These are phyloP conservation scores for Penicillium concentricum DNA, from an alignment of 2,329 filamentous ascomycete species.

Conservation along the genomic window DNA sequence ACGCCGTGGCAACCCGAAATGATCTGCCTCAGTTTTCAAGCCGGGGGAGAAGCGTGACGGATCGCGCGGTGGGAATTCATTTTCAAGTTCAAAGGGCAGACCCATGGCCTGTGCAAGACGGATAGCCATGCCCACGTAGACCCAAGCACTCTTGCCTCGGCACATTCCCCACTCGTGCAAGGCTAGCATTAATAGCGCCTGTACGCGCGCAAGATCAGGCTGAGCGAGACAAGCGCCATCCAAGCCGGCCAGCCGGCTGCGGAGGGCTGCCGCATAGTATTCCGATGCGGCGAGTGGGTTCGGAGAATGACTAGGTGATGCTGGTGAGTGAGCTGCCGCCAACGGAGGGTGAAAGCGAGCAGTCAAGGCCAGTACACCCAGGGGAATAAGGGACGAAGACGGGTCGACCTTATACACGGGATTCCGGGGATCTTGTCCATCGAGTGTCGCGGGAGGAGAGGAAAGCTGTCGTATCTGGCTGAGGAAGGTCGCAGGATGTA, in stretches of 20 bases:
- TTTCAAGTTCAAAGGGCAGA: constrained; percentile 46
- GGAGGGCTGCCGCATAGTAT: constrained; percentile 55
- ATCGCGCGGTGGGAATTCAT: constrained; percentile 48
- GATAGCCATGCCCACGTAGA: constrained; percentile 49
- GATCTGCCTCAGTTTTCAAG: constrained; percentile 38
- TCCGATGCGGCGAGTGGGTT: constrained; percentile 54
- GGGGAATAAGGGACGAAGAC: constrained; percentile 49
- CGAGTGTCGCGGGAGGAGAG: constrained; percentile 17
- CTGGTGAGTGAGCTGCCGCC: constrained; percentile 49
- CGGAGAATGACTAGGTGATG: constrained; percentile 41
- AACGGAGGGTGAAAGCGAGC: constrained; percentile 55
- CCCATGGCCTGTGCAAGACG: constrained; percentile 48
- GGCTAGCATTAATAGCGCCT: constrained; percentile 57
- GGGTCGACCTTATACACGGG: constrained; percentile 35
- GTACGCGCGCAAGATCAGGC: constrained; percentile 51
- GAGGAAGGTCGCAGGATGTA: constrained; percentile 56
- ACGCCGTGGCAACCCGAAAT: constrained; percentile 37
- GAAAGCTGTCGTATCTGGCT: constrained; percentile 46
- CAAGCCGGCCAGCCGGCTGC: constrained; percentile 45
- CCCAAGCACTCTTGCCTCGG: constrained; percentile 53
- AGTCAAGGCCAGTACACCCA: constrained; percentile 57
- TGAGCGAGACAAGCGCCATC: constrained; percentile 43
- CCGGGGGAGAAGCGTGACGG: constrained; percentile 40
- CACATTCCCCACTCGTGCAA: constrained; percentile 59
- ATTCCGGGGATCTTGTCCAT: constrained; percentile 31